A percentile compares a stretch with the other conserved stretches of the same genome.
phyloP scores from a whole-genome alignment of 345 rosid species.

The Euphorbia tirucalli region DNA sequence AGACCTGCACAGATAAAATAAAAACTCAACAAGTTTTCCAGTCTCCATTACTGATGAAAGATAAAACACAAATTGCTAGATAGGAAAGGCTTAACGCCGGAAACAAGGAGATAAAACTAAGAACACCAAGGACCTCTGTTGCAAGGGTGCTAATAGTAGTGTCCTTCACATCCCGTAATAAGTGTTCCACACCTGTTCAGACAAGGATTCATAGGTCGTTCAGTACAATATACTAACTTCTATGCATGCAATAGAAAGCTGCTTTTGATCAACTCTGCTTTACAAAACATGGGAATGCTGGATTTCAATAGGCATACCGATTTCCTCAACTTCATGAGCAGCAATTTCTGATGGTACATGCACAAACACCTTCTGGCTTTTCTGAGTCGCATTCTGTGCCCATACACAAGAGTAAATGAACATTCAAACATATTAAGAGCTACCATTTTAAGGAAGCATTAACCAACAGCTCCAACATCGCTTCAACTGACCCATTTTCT shows the following conservation, averaged over 20 bases:
- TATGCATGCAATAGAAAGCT: neutral
- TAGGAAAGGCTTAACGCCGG: too few relatives aligned
- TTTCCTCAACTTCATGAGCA: slow-evolving; percentile 92
- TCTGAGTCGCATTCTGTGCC: slow-evolving; percentile 78
- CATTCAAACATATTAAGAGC: neutral
- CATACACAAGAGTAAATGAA: neutral
- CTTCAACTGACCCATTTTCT: neutral
- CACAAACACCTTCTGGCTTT: slow-evolving; percentile 78
- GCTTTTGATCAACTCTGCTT: too few relatives aligned
- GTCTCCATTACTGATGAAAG: too few relatives aligned
- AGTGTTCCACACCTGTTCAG: slow-evolving; percentile 70
- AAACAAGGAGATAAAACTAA: neutral
- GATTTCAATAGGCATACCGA: slow-evolving; percentile 48
- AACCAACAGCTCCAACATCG: neutral
- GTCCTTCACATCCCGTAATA: slow-evolving; percentile 90
- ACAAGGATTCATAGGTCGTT: neutral
- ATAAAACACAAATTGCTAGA: too few relatives aligned
- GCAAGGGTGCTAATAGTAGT: slow-evolving; percentile 87
- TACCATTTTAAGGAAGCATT: neutral
- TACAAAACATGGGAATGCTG: neutral
- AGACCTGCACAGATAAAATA: slow-evolving; percentile 41
- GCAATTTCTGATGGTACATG: slow-evolving; percentile 77
- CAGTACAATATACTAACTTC: neutral
- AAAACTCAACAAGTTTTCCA: neutral
- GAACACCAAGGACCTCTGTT: slow-evolving; percentile 60